Evolutionary conservation across 768 basidiomycete genomes (phyloP).

Genomic region (Hygrophorus pudorinus): DNA sequence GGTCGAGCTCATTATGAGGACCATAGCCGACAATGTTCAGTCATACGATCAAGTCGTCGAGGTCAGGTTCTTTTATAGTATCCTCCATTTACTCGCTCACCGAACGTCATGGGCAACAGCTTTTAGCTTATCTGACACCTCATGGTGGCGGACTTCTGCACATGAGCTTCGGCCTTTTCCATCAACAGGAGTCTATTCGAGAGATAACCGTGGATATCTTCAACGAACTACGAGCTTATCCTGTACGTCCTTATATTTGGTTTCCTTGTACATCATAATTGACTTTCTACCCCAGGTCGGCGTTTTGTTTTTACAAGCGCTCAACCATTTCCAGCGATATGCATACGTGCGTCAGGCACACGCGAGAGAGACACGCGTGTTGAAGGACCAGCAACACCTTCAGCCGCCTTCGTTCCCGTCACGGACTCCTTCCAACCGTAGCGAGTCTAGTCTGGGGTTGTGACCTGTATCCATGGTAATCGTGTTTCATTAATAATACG

Average conservation of each 20-base stretch:
- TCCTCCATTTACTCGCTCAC: constrained; percentile 2
- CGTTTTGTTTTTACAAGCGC: constrained; percentile 58
- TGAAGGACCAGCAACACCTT: constrained; percentile 20
- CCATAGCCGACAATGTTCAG: constrained; percentile 59
- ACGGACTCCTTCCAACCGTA: constrained; percentile 23
- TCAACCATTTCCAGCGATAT: constrained; percentile 86
- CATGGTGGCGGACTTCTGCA: constrained; percentile 78
- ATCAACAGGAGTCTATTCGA: constrained; percentile 68
- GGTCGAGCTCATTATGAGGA: constrained; percentile 62
- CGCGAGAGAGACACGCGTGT: constrained; percentile 38
- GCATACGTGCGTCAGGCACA: constrained; percentile 81
- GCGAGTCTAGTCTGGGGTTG: constrained; percentile 9
- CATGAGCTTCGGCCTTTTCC: constrained; percentile 85
- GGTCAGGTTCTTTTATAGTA: constrained; percentile 32
- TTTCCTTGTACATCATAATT: not conserved
- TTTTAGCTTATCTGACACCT: constrained; percentile 68
- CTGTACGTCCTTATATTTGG: constrained; percentile 38
- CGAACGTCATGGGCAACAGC: constrained; percentile 30
- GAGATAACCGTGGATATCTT: constrained; percentile 79
- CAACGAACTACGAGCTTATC: constrained; percentile 63
- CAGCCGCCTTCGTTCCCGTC: constrained; percentile 14
- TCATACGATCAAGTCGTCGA: constrained; percentile 87
- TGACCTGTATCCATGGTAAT: not conserved
- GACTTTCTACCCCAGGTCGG: constrained; percentile 50
- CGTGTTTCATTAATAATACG: too few species aligned